These are phyloP conservation scores for Boletellus ananiceps DNA, from an alignment of 768 basidiomycete species.

Conservation along the genomic window DNA sequence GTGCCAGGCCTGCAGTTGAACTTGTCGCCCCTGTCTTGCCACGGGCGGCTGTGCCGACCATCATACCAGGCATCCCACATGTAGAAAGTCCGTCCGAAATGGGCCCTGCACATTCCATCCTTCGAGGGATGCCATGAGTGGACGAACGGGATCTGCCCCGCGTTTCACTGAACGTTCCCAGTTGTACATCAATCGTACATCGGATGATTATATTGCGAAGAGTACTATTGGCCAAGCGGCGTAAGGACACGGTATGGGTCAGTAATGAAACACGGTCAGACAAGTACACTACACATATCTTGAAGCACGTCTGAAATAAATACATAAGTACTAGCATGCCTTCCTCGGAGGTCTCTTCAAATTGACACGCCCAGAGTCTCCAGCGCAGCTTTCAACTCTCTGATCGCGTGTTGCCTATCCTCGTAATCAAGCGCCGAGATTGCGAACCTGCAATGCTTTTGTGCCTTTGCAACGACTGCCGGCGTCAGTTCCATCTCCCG, in stretches of 20 bases:
- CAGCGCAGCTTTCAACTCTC: conserved; percentile 77
- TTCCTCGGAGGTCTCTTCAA: not conserved
- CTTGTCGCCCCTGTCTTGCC: conserved; percentile 10
- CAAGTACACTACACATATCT: conserved; percentile 1
- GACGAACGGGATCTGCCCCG: not conserved
- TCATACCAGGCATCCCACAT: conserved; percentile 17
- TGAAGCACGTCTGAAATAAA: conserved; percentile 5
- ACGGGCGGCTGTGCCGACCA: conserved; percentile 10
- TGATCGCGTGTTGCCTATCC: conserved; percentile 80
- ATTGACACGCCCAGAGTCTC: conserved; percentile 52
- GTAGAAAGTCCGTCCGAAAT: conserved; percentile 33
- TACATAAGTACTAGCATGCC: not conserved
- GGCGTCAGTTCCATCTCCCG: conserved; percentile 51
- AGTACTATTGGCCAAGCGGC: not conserved
- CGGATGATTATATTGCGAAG: conserved; percentile 1
- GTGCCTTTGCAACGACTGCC: conserved; percentile 62
- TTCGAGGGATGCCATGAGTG: conserved; percentile 2
- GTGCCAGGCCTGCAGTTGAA: not conserved
- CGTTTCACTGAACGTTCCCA: not conserved
- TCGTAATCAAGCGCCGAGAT: conserved; percentile 96
- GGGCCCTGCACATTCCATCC: conserved; percentile 11
- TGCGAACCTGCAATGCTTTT: conserved; percentile 91
- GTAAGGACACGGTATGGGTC: not conserved
- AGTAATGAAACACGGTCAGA: not conserved
- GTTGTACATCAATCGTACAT: not conserved